Percentiles rank a stretch among this genome's conserved stretches.
These are phyloP conservation scores for Sporopachydermia lactativora DNA, from an alignment of 805 yeast species.

Conservation along the genomic window DNA sequence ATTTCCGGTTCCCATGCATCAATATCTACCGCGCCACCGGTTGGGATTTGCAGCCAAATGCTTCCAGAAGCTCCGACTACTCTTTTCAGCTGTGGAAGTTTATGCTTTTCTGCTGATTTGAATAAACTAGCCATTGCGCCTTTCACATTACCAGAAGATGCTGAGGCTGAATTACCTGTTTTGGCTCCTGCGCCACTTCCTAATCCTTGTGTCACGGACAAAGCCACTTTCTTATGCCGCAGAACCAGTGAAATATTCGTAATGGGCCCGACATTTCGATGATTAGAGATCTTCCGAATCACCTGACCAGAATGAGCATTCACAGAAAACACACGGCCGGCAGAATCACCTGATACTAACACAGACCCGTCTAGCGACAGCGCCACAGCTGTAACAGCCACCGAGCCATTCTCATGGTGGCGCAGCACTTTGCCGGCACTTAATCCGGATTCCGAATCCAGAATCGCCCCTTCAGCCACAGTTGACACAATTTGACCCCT, in stretches of 20 bases:
- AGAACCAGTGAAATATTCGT: conserved; percentile 4
- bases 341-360: conserved; percentile 56
- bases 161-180: conserved; percentile 3
- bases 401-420: conserved; percentile 34
- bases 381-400: conserved; percentile 35
- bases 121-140: conserved; percentile 10
- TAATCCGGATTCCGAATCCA: conserved; percentile 18
- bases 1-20: conserved; percentile 40
- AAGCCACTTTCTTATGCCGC: conserved; percentile 2
- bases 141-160: conserved; percentile 14
- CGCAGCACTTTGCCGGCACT: conserved; percentile 46
- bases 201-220: no score
- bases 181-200: conserved; percentile 9
- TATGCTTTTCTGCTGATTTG: conserved; percentile 16
- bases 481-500: conserved; percentile 16
- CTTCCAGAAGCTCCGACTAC: conserved; percentile 29
- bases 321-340: conserved; percentile 53
- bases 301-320: conserved; percentile 64
- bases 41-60: conserved; percentile 20
- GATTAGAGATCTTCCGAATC: conserved; percentile 21
- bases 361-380: conserved; percentile 65
- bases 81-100: conserved; percentile 53
- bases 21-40: conserved; percentile 23
- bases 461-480: conserved; percentile 23
- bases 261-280: conserved; percentile 11